Evolutionary conservation across 1,284 basidiomycete genomes (phyloP).

Genomic region (Calocybe gambosa): DNA sequence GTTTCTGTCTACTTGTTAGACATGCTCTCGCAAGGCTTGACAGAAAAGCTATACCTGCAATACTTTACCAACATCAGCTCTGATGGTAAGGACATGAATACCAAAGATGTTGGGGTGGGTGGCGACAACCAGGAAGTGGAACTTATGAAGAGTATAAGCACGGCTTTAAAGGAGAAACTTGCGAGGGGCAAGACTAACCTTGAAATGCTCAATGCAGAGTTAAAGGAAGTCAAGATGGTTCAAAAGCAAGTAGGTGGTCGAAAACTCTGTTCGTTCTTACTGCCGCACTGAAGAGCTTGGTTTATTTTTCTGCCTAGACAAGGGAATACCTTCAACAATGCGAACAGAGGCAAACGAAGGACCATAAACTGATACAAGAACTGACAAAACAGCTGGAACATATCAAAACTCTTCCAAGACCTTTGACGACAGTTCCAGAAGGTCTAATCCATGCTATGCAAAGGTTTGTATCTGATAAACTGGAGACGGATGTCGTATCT

Average conservation of each 20-base stretch:
- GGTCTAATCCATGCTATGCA: not conserved
- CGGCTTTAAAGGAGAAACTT: not conserved
- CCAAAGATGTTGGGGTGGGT: not conserved
- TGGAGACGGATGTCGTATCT: not conserved
- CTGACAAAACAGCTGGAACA: not conserved
- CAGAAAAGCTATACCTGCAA: constrained; percentile 1
- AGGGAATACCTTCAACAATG: constrained; percentile 1
- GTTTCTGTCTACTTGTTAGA: constrained; percentile 2
- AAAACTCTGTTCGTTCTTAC: not conserved
- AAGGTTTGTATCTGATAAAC: not conserved
- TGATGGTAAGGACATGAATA: not conserved
- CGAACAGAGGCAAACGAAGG: constrained; percentile 1
- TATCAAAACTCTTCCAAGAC: constrained; percentile 4
- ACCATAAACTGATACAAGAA: not conserved
- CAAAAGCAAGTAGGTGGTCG: constrained; percentile 1
- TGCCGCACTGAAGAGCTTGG: not conserved
- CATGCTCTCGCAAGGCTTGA: not conserved
- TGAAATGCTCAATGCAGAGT: constrained; percentile 2
- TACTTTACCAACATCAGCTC: not conserved
- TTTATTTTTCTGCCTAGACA: constrained; percentile 1
- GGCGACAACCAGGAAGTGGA: not conserved
- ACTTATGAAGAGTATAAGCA: not conserved
- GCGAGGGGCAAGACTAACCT: not conserved
- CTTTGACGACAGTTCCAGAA: not conserved
- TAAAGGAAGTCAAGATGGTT: constrained; percentile 1